Base-by-base conservation (phyloP, 2,329 filamentous ascomycete genomes). In the Sclerotinia minor region DNA sequence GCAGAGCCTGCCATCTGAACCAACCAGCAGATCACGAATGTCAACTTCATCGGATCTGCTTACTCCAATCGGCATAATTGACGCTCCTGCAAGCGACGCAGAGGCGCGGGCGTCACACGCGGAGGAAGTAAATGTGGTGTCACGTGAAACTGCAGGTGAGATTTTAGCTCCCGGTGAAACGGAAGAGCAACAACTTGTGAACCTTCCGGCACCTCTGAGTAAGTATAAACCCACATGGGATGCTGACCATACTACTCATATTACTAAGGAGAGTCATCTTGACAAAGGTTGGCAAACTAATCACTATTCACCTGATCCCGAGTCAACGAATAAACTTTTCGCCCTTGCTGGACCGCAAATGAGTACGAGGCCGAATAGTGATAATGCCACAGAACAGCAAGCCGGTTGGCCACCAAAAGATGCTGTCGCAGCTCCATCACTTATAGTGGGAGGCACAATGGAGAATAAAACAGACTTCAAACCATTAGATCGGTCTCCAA, bases 191-290 rank as follows among this genome's bases (percentile, higher is more conserved):
- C 19, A 32, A 52, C 5, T 35, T 49, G 32, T 53, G 44, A 67
- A 63, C n/a, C 58, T 69, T 9, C 73, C 76, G 24, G 72, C 74
- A n/a, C 76, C 77, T 38, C 78, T 78, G 44, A 74, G 76, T 64
- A 78, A 79, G 71, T 71, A 74, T 49, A 78, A 77, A 66, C 77
- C 77, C 19, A 76, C 76, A 54, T 78, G 76, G 76, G 75, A 80
- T 71, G 76, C 77, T 8, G 77, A 73, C 53, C 75, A 76, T 60
- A 75, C 75, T 11, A 75, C 78, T 55, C 77, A 78, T n/a, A 75
- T 80, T 53, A 73, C 77, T 55, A 78, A 81, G 70, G 78, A 80
- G 71, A 75, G 76, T 24, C 75, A 72, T 15, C 32, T 26, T 38
- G 78, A 75, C 59, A 76, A 79, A 41, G 75, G 70, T 8, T 68